Percentiles rank a stretch among this genome's conserved stretches.
phyloP scores from a whole-genome alignment of 1,284 basidiomycete species.

The Moesziomyces antarcticus region DNA sequence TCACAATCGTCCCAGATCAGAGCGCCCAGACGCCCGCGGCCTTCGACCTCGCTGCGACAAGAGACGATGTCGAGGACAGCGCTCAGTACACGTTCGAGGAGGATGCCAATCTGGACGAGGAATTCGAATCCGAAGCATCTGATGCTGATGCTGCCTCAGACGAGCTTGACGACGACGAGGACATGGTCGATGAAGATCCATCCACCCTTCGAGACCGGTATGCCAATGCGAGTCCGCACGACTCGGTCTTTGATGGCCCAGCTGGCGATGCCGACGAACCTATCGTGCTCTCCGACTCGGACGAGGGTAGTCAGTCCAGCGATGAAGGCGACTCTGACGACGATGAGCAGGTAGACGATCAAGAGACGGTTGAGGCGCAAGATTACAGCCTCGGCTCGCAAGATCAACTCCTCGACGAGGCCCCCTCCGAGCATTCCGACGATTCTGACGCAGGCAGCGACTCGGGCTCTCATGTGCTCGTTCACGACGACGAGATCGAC shows the following conservation, averaged over 20 bases:
- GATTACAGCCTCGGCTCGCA: not conserved
- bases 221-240: constrained; percentile 12
- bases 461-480: not conserved
- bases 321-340: constrained; percentile 1
- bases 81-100: constrained; percentile 7
- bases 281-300: constrained; percentile 47
- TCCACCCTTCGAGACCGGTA: constrained; percentile 5
- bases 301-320: constrained; percentile 12
- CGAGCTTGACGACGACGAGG: constrained; percentile 12
- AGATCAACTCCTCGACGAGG: not conserved
- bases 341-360: not conserved
- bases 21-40: not conserved
- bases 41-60: not conserved
- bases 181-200: not conserved
- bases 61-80: not conserved
- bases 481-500: not conserved
- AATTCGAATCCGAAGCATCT: not conserved
- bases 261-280: constrained; percentile 41
- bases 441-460: not conserved
- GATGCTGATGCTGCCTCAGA: constrained; percentile 1
- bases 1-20: constrained; percentile 27
- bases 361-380: not conserved
- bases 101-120: not conserved
- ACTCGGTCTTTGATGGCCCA: constrained; percentile 29
- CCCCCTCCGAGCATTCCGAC: not conserved